phyloP scores from a whole-genome alignment of 805 yeast genomes.

The Pichia scutulata region DNA sequence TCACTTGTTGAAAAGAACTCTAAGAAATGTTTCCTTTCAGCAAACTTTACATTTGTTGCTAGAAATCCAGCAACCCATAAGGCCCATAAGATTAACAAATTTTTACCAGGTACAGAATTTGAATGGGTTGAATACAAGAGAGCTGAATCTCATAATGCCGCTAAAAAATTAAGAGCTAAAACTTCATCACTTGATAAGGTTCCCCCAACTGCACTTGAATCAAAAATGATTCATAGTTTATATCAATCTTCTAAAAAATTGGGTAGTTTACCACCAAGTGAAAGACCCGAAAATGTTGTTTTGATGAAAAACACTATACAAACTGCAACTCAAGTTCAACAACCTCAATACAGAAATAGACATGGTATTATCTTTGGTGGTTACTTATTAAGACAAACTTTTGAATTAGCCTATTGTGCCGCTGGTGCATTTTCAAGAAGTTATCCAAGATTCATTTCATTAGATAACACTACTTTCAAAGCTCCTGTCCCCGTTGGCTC shows the following conservation, averaged over 20 bases:
- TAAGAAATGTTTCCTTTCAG: slow-evolving; percentile 71
- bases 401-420: slow-evolving; percentile 88
- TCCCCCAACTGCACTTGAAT: slow-evolving; percentile 76
- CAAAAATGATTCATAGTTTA: slow-evolving; percentile 65
- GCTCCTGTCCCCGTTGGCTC: slow-evolving; percentile 96
- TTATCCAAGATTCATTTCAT: slow-evolving; percentile 80
- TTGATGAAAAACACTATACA: slow-evolving; percentile 68
- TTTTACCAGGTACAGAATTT: slow-evolving; percentile 64
- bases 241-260: slow-evolving; percentile 49
- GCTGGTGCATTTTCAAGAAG: slow-evolving; percentile 84
- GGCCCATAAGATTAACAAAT: slow-evolving; percentile 76
- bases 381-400: slow-evolving; percentile 82
- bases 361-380: slow-evolving; percentile 97
- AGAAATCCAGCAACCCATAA: slow-evolving; percentile 89
- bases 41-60: slow-evolving; percentile 93
- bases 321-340: slow-evolving; percentile 80
- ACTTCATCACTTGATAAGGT: slow-evolving; percentile 49
- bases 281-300: slow-evolving; percentile 42
- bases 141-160: slow-evolving; percentile 85
- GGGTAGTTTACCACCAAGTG: slow-evolving; percentile 20
- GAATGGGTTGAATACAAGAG: slow-evolving; percentile 82
- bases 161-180: slow-evolving; percentile 72
- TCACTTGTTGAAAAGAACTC: slow-evolving; percentile 42
- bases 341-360: slow-evolving; percentile 92
- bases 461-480: slow-evolving; percentile 86